Conservation (phyloP, 345 rosid genomes). For the Firmiana major region DNA sequence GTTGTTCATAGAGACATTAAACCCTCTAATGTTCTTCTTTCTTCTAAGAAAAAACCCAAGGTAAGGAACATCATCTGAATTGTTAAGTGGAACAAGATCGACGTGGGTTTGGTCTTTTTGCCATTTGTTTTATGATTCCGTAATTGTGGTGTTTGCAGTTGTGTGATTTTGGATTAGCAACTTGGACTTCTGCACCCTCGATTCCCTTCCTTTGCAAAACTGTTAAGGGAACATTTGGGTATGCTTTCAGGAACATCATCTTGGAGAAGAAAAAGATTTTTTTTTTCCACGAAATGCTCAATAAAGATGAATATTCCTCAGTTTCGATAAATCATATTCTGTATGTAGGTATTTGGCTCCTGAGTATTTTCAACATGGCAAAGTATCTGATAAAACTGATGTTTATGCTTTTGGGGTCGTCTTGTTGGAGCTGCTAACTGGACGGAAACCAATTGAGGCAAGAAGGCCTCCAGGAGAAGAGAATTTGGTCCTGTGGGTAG, state of each 20-base stretch:
- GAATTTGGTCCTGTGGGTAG: slow-evolving; percentile 90
- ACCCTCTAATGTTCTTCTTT: slow-evolving; percentile 90
- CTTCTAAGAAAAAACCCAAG: slow-evolving; percentile 80
- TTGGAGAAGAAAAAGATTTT: neutral
- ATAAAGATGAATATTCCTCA: neutral
- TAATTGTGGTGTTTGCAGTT: slow-evolving; percentile 40
- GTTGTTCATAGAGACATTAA: slow-evolving; percentile 95
- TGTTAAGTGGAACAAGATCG: neutral
- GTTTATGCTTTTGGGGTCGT: slow-evolving; percentile 96
- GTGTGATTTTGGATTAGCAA: slow-evolving; percentile 93
- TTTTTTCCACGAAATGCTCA: neutral
- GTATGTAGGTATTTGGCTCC: slow-evolving; percentile 81
- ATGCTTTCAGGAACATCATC: slow-evolving; percentile 13
- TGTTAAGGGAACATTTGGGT: slow-evolving; percentile 99
- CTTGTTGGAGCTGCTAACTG: slow-evolving; percentile 75
- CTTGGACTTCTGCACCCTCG: slow-evolving; percentile 94
- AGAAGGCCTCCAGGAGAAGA: slow-evolving; percentile 80
- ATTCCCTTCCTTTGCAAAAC: slow-evolving; percentile 89
- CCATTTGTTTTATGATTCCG: neutral
- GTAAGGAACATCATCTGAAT: slow-evolving; percentile 25
- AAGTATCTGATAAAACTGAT: slow-evolving; percentile 89
- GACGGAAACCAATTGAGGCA: slow-evolving; percentile 87
- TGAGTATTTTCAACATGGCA: slow-evolving; percentile 96
- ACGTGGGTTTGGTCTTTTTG: neutral
- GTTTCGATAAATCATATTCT: neutral